Conservation (phyloP, 2,329 filamentous ascomycete genomes). For the Penicillium vulpinum region DNA sequence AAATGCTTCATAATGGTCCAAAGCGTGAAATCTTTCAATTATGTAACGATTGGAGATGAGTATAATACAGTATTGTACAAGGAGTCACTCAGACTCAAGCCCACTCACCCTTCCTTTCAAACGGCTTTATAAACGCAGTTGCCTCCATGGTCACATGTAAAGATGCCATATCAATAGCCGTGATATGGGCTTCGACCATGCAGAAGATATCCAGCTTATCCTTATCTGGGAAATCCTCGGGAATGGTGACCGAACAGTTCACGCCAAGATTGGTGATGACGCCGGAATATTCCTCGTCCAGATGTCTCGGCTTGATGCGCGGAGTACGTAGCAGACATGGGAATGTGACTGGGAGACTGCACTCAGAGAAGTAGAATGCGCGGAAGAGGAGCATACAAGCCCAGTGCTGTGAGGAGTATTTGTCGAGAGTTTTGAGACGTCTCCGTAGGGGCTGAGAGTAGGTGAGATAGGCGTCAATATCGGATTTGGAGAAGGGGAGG, state of each 20-base stretch:
- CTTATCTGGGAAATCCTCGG: conserved; percentile 22
- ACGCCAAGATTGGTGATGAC: conserved; percentile 36
- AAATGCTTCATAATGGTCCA: neutral
- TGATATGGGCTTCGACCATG: conserved; percentile 38
- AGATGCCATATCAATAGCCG: conserved; percentile 34
- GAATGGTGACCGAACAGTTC: conserved; percentile 29
- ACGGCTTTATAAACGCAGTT: conserved; percentile 33
- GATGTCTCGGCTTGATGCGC: conserved; percentile 20
- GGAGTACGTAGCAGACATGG: conserved; percentile 36
- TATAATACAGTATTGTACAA: conserved; percentile 21
- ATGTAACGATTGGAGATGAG: conserved; percentile 1
- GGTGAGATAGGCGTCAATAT: conserved; percentile 52
- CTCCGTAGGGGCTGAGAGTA: conserved; percentile 46
- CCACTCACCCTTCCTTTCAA: conserved; percentile 38
- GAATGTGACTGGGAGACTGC: conserved; percentile 52
- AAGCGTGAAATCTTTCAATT: neutral
- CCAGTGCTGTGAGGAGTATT: conserved; percentile 50
- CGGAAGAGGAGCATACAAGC: conserved; percentile 56
- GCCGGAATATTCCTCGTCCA: conserved; percentile 30
- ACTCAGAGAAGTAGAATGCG: conserved; percentile 57
- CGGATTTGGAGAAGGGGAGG: conserved; percentile 53
- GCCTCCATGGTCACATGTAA: conserved; percentile 37
- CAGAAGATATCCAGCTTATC: conserved; percentile 33
- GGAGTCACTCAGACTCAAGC: conserved; percentile 11
- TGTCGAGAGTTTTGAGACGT: conserved; percentile 42